Evolutionary conservation across 2,329 filamentous ascomycete genomes (phyloP).

Genomic region (Clarireedia monteithiana): DNA sequence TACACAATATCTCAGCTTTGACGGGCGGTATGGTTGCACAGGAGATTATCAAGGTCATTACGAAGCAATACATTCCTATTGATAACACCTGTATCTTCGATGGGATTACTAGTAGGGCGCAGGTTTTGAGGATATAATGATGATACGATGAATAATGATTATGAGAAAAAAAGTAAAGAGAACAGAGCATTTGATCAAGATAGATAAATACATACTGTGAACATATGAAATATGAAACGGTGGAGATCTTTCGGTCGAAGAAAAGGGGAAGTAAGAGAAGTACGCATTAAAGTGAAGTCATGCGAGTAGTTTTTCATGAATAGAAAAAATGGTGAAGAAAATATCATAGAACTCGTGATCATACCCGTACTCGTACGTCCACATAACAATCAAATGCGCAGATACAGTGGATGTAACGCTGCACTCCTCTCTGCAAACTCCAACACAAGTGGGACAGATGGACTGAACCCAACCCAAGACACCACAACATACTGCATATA

Average conservation of each 20-base stretch:
- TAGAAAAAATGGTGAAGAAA: neutral
- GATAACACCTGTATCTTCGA: constrained; percentile 66
- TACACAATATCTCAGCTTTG: constrained; percentile 86
- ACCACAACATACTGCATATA: no score
- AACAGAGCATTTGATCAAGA: neutral
- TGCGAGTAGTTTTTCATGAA: neutral
- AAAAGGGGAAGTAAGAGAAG: neutral
- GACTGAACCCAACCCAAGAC: no score
- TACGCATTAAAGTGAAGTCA: neutral
- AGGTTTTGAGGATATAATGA: constrained; percentile 21
- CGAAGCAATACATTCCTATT: constrained; percentile 63
- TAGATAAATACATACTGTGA: neutral
- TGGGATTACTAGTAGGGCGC: constrained; percentile 42
- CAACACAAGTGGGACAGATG: no score
- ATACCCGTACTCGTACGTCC: no score
- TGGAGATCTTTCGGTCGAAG: neutral
- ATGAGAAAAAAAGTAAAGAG: neutral
- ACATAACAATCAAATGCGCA: no score
- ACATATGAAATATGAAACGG: neutral
- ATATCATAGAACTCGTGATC: no score
- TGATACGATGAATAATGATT: constrained; percentile 8
- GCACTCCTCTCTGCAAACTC: no score
- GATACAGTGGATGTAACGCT: no score
- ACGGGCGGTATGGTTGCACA: constrained; percentile 93
- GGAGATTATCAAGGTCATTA: constrained; percentile 86